These are phyloP conservation scores for Byssoonygena ceratinophila DNA, from an alignment of 2,329 filamentous ascomycete species.

Conservation along the genomic window DNA sequence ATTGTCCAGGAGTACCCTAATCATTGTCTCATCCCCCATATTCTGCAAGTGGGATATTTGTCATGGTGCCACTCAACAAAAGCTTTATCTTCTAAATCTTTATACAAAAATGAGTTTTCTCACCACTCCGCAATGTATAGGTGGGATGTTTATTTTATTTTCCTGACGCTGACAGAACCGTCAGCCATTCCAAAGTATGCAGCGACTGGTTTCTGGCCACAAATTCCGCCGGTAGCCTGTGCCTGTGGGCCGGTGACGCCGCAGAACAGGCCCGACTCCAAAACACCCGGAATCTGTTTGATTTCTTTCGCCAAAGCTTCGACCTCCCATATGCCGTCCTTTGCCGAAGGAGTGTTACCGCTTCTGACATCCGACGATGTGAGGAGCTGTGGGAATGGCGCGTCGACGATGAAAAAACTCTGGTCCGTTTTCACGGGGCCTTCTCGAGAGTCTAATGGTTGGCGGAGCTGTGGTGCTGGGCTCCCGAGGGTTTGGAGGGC, in stretches of 20 bases:
- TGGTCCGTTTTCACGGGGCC: conserved; percentile 71
- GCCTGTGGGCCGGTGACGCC: conserved; percentile 67
- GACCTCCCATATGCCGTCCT: conserved; percentile 68
- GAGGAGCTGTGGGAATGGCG: conserved; percentile 67
- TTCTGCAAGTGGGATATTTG: no score
- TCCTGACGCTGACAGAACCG: conserved; percentile 52
- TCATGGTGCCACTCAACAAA: no score
- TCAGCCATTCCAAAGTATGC: conserved; percentile 91
- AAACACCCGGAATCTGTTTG: conserved; percentile 71
- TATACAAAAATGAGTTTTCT: background rate
- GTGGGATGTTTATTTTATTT: conserved; percentile 23
- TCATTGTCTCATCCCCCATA: no score
- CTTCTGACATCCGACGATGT: conserved; percentile 47
- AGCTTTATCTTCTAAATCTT: no score
- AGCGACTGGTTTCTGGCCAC: conserved; percentile 81
- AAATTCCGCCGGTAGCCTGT: conserved; percentile 49
- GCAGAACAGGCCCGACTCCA: conserved; percentile 85
- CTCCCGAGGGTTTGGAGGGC: conserved; percentile 66
- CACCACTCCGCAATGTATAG: background rate
- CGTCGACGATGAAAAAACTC: conserved; percentile 82
- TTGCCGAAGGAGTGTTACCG: conserved; percentile 44
- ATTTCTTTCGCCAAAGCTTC: conserved; percentile 61
- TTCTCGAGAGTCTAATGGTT: conserved; percentile 64
- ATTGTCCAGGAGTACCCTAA: no score
- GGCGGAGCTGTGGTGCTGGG: conserved; percentile 57